Base-by-base conservation (phyloP, 2,329 filamentous ascomycete species). In the Parafenestella ontariensis region DNA sequence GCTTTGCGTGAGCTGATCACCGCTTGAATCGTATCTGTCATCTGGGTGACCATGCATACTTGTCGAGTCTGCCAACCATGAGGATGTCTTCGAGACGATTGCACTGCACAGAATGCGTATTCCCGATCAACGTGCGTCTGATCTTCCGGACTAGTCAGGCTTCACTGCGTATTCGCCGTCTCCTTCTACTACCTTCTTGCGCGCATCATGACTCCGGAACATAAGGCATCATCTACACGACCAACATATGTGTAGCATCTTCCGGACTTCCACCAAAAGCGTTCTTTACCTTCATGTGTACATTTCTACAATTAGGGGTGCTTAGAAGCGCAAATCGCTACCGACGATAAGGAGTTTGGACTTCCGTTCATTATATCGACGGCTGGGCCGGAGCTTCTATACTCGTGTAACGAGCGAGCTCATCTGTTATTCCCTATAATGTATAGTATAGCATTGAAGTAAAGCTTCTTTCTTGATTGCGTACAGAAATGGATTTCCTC, bases 1-100 rank as follows among this genome's bases (percentile, higher is more conserved):
- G 46, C 47, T 50, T 52, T 61, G 59, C 49, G 52, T 63, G 58
- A 58, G 52, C 44, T 56, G 56, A 49, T 46, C 48, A 43, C 52
- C 37, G 52, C 49, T 58, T 54, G 54, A 50, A 54, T 37, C 48
- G 43, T 59, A 54, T 47, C 54, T 56, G 26, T 34, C 36, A 18
- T 44, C 39, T 53, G 56, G 56, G 49, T 56, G 53, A 53, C 43
- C 52, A 20, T 20, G 48, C 48, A 43, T 48, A 36, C 29, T 23
- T 41, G 34, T n/a, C 28, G 47, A 36, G 36, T 18, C 24, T 46
- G 24, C 37, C 40, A 20, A 42, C 21, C 11, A 24, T 29, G 24
- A 18, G 15, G 8, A 43, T 10, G 26, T 29, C 24, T 28, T 43
- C 24, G 6, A 21, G 24, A n/a, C 41, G 5, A 28, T 43, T 26